A percentile compares a stretch with the other conserved stretches of the same genome.
These are phyloP conservation scores for Akanthomyces muscarius DNA, from an alignment of 2,329 filamentous ascomycete species.

Conservation along the genomic window DNA sequence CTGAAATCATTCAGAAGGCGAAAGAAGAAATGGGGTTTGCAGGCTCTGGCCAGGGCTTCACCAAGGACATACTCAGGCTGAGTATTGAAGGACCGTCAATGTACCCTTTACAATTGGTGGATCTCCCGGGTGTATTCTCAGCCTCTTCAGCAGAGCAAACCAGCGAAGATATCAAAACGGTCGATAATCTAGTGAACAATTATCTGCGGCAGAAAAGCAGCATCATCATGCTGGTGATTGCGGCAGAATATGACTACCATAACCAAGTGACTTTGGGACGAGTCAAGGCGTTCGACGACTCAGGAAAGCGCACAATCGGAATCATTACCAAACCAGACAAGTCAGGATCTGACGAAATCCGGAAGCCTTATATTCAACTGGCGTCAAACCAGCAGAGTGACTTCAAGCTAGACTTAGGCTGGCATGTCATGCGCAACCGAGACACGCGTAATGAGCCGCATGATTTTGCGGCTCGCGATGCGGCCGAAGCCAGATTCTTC, in stretches of 20 bases:
- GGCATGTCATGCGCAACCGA: constrained; percentile 48
- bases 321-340: constrained; percentile 52
- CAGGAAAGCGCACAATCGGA: constrained; percentile 44
- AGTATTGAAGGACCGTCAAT: constrained; percentile 38
- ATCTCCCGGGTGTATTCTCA: constrained; percentile 43
- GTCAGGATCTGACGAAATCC: constrained; percentile 34
- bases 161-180: constrained; percentile 24
- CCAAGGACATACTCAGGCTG: constrained; percentile 38
- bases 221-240: constrained; percentile 51
- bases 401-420: constrained; percentile 36
- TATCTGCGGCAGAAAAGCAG: constrained; percentile 51
- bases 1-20: constrained; percentile 43
- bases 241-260: constrained; percentile 44
- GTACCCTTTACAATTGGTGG: constrained; percentile 45
- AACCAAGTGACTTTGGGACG: constrained; percentile 47
- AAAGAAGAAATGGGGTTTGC: constrained; percentile 42
- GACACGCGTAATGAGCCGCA: constrained; percentile 26
- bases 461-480: constrained; percentile 23
- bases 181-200: constrained; percentile 32
- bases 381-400: constrained; percentile 23
- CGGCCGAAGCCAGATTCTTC: constrained; percentile 29
- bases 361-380: constrained; percentile 33
- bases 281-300: constrained; percentile 36
- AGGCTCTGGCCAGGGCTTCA: constrained; percentile 29
- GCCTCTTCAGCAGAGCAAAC: constrained; percentile 27